Evolutionary conservation across 306 rosid species (phyloP), one percentile per base, ranked within the genome.

Genomic region (Elaeagnus macrophylla): DNA sequence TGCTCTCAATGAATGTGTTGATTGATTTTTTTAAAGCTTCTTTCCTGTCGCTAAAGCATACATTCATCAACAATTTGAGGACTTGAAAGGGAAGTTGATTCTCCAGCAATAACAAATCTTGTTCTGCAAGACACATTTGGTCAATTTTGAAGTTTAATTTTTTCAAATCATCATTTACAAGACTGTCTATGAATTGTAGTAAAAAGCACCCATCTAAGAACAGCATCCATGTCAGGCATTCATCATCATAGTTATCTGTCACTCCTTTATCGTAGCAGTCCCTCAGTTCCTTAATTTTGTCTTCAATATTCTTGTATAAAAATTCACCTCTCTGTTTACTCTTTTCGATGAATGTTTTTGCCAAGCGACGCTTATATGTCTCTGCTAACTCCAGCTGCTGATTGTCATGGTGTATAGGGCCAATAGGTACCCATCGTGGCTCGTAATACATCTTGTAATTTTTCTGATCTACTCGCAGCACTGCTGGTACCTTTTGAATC

Each of bases 91-190:
- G 70, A 46, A 70, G 38, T 53, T 64, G 70, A 14, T 70, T 70
- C 56, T 70, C 75, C 20, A 70, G 66, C 66, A 70, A 57, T 52
- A 70, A 58, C 51, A 64, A 40, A 41, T 70, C 75, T 8, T 57
- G 60, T n/a, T 47, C 51, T 2, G 41, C n/a, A 9, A 60, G 45
- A 20, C 44, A 42, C 0, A 39, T 10, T 9, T 49, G 57, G 5
- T 67, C 67, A 14, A 59, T 38, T 6, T 14, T 8, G 16, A 49
- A 9, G 1, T 40, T 8, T 25, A 25, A 1, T 2, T 20, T 8
- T 12, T 17, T 1, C 0, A 54, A 9, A 6, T 9, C 1, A 3
- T 8, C 7, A 0, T 35, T 0, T 12, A 6, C 0, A 37, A n/a
- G 16, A 10, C 43, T 4, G 9, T 38, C 1, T 8, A 54, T 54